Base-by-base conservation (phyloP, 1,284 basidiomycete genomes). In the Ustilago trichophora region DNA sequence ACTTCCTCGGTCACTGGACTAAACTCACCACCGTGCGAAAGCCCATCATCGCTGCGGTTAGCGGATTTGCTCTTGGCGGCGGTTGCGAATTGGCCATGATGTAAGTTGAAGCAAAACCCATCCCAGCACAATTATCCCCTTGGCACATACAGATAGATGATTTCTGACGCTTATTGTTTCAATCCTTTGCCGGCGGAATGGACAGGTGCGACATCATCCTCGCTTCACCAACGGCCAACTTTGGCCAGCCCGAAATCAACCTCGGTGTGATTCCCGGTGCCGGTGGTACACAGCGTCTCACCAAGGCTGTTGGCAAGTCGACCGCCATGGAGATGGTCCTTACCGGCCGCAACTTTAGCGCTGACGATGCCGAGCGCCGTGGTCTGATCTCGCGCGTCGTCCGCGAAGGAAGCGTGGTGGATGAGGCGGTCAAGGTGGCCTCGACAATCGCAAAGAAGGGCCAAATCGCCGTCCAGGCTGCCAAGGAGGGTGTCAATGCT, bases 241-340 rank as follows among this genome's bases (percentile, higher is more conserved):
- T 98, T 76, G 93, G 93, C 31, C 96, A 98, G 82, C 95, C 96
- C 27, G 96, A 98, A 82, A 95, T 98, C 83, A 95, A 93, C 82
- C 87, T 98, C 42, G 95, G 96, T 63, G 90, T 95, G 66, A 98
- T 98, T 78, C 95, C 96, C 15, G 92, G 92, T 11, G 91, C 82
- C 5, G 91, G 91, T 36, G 91, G 89, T 9, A 89, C 89, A 3
- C 90, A 93, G 80, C 88, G 93, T 47, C 88, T 98, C 48, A 89
- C 91, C 16, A 88, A 86, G 65, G 87, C 90, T 9, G 87, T 98
- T 65, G 95, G 95, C 50, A 98, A 97, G 84, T 92, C 91, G 29
- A 89, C 91, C 66, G 87, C 94, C 12, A 98, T 98, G 95, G 96
- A 98, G 82, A 85, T 98, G 82, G 87, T 92, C 43, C 86, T 98